These are phyloP conservation scores for Achaetomiella virescens DNA, from an alignment of 495 filamentous ascomycete species.

Conservation along the genomic window DNA sequence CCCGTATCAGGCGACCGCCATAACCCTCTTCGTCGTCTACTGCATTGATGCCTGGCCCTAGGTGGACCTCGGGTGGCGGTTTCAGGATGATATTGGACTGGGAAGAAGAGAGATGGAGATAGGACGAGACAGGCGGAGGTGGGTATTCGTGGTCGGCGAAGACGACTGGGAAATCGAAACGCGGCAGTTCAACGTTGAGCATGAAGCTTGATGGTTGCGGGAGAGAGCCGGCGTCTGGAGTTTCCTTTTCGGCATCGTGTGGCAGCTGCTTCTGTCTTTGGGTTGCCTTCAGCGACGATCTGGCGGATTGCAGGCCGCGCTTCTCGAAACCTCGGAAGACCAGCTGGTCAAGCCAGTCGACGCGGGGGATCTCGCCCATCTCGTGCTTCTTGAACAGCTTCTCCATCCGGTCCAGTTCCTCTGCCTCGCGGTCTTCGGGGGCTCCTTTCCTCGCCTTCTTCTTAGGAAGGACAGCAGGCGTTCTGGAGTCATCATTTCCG, in stretches of 20 bases:
- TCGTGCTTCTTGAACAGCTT: conserved; percentile 94
- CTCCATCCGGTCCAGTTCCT: conserved; percentile 78
- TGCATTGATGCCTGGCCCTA: conserved; percentile 74
- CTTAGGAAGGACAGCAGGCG: conserved; percentile 57
- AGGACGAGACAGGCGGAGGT: conserved; percentile 69
- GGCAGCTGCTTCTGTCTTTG: conserved; percentile 29
- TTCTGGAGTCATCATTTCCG: conserved; percentile 72
- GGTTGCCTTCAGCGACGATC: conserved; percentile 29
- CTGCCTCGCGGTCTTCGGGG: conserved; percentile 53
- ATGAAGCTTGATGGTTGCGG: conserved; percentile 49
- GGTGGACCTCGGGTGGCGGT: conserved; percentile 72
- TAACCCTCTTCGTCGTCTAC: conserved; percentile 48
- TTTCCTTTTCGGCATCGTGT: conserved; percentile 5
- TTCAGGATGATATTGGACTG: conserved; percentile 64
- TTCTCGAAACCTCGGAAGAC: conserved; percentile 84
- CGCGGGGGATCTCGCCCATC: conserved; percentile 86
- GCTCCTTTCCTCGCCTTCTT: conserved; percentile 42
- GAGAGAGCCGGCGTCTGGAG: conserved; percentile 46
- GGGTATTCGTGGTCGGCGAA: conserved; percentile 92
- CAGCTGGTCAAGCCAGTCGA: conserved; percentile 92
- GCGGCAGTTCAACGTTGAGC: conserved; percentile 84
- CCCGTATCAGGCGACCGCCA: conserved; percentile 59
- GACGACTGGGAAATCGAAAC: conserved; percentile 93
- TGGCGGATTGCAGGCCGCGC: conserved; percentile 53
- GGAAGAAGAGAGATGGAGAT: conserved; percentile 54